These are phyloP conservation scores for Dalechampia spathulata DNA, from an alignment of 441 rosid species.

Conservation along the genomic window DNA sequence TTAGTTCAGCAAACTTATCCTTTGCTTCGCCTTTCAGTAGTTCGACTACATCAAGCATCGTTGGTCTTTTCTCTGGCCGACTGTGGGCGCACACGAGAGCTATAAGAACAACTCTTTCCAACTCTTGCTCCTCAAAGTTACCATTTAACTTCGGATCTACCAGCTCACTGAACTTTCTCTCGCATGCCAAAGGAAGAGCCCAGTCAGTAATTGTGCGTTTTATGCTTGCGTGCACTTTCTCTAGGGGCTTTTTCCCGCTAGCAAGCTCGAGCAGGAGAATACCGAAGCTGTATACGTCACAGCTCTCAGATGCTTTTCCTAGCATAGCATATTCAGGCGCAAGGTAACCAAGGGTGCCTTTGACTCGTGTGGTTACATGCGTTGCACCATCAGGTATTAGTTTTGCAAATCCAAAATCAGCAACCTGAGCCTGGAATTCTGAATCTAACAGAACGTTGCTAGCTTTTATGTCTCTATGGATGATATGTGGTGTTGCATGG, in stretches of 20 bases:
- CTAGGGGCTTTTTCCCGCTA: constrained; percentile 52
- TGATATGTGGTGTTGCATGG: constrained; percentile 74
- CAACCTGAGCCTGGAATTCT: constrained; percentile 61
- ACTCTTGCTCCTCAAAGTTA: constrained; percentile 37
- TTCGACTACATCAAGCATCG: constrained; percentile 47
- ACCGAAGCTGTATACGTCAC: constrained; percentile 75
- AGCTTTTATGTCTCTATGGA: constrained; percentile 67
- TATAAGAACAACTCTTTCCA: constrained; percentile 32
- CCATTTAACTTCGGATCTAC: constrained; percentile 58
- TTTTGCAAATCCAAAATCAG: constrained; percentile 79
- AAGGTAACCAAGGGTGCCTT: constrained; percentile 68
- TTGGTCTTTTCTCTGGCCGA: constrained; percentile 44
- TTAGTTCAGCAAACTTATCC: no score
- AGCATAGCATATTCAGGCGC: constrained; percentile 75
- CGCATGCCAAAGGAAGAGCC: constrained; percentile 45
- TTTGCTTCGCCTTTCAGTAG: constrained; percentile 53
- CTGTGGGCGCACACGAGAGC: constrained; percentile 43
- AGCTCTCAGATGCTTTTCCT: constrained; percentile 70
- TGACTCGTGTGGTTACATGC: constrained; percentile 63
- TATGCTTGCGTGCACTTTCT: constrained; percentile 33
- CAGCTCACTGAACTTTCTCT: constrained; percentile 40
- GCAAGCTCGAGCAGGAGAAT: constrained; percentile 52
- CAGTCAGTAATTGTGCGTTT: constrained; percentile 48
- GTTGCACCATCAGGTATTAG: constrained; percentile 64
- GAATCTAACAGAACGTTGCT: constrained; percentile 64